Base-by-base conservation (phyloP, 805 yeast genomes). In the Spathaspora gorwiae region DNA sequence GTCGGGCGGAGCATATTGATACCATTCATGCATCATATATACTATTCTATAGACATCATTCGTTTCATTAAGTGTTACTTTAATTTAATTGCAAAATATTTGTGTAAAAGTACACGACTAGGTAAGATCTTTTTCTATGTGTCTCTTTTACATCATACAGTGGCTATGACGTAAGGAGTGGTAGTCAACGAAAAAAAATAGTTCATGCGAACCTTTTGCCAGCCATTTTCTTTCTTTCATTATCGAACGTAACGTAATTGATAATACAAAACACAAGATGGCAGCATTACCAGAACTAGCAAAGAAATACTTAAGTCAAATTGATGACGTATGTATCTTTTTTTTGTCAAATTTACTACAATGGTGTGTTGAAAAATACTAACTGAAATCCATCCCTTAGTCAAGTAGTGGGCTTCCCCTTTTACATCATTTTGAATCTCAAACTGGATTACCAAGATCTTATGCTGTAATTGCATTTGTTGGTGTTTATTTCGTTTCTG, bases 381-480 rank as follows among this genome's bases (percentile, higher is more conserved):
- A 35, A 30, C 31, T 26, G 29, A n/a, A 29, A 3, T 29, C 13
- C n/a, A 2, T 6, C 37, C 13, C 13, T 26, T 49, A 68, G 73
- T 48, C 58, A 48, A 66, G 73, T 39, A 38, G 60, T 30, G 66
- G 65, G 39, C 44, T 61, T 46, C 50, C 56, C 26, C 51, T 60
- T 26, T 68, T 72, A 50, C 55, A 53, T 42, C 65, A 65, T 24
- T 72, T 72, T 47, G 76, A 72, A 59, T 42, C 53, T 32, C 68
- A 67, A 44, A 66, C 76, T n/a, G 76, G 76, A 1, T 66, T 72
- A 55, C 97, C 98, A 63, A 85, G 90, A 76, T 84, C 96, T 2
- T 94, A 92, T 61, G 85, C 87, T 35, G 85, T 83, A 15, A 65
- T 85, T 45, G 92, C 83, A 26, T 74, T 76, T 26, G 83, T 72